A percentile compares a stretch with the other conserved stretches of the same genome.
phyloP scores from a whole-genome alignment of 2,329 filamentous ascomycete genomes.

The Aspergillus sp. region DNA sequence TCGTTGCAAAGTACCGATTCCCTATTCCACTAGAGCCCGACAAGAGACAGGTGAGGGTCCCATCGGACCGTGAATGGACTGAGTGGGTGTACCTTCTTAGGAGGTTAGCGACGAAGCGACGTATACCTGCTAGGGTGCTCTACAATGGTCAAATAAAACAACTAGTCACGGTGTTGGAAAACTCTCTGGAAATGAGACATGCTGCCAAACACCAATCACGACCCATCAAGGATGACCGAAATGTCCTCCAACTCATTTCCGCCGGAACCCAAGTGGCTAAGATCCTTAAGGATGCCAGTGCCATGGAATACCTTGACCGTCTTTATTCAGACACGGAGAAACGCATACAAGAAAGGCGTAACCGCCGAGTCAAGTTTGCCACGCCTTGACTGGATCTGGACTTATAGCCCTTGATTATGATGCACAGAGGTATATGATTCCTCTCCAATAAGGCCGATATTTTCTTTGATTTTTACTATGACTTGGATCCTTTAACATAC shows the following conservation, averaged over 20 bases:
- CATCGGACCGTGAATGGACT: slow-evolving; percentile 82
- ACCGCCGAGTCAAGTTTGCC: slow-evolving; percentile 38
- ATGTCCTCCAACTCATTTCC: slow-evolving; percentile 83
- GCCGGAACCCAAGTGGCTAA: slow-evolving; percentile 85
- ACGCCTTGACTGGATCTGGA: slow-evolving; percentile 24
- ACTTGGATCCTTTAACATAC: slow-evolving; percentile 2
- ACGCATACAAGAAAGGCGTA: slow-evolving; percentile 68
- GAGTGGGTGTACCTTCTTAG: slow-evolving; percentile 90
- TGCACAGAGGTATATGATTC: slow-evolving; percentile 14
- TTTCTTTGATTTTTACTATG: not conserved
- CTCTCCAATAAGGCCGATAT: slow-evolving; percentile 11
- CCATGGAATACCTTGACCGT: slow-evolving; percentile 78
- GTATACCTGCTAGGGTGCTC: slow-evolving; percentile 78
- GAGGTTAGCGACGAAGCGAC: slow-evolving; percentile 78
- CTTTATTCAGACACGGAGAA: slow-evolving; percentile 81
- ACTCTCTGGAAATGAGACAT: slow-evolving; percentile 84
- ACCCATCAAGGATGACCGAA: slow-evolving; percentile 82
- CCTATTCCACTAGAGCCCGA: slow-evolving; percentile 81
- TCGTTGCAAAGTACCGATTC: slow-evolving; percentile 88
- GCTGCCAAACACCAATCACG: slow-evolving; percentile 80
- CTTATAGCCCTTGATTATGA: not conserved
- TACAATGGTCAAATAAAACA: slow-evolving; percentile 92
- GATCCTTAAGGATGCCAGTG: slow-evolving; percentile 78
- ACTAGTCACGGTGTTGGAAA: slow-evolving; percentile 83
- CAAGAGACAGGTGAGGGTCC: slow-evolving; percentile 72